Conservation (phyloP, 495 filamentous ascomycete genomes). For the Astrothelium macrocarpum region DNA sequence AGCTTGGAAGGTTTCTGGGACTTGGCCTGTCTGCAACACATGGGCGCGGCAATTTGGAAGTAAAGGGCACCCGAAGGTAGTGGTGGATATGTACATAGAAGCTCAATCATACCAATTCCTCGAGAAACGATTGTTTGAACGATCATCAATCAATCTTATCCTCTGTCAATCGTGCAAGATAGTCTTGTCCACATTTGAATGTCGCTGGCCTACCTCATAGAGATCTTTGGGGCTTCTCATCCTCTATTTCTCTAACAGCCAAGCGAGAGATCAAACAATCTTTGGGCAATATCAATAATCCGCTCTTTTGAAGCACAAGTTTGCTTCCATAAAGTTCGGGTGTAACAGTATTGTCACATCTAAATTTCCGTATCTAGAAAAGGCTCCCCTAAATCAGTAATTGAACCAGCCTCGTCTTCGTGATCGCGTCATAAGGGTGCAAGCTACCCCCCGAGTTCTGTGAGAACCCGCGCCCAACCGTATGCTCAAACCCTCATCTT, state of each 20-base stretch:
- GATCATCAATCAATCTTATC: not conserved
- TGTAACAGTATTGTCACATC: conserved; percentile 11
- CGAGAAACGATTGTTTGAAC: not conserved
- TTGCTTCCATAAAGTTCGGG: not conserved
- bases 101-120: not conserved
- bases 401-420: not conserved
- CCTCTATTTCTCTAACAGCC: conserved; percentile 7
- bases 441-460: too few species aligned
- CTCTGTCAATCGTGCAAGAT: not conserved
- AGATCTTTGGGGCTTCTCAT: conserved; percentile 2
- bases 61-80: not conserved
- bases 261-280: conserved; percentile 11
- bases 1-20: conserved; percentile 41
- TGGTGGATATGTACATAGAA: not conserved
- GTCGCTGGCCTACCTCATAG: conserved; percentile 6
- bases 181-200: not conserved
- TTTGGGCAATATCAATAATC: conserved; percentile 9
- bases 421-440: conserved; percentile 4
- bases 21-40: not conserved
- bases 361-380: not conserved
- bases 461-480: not conserved
- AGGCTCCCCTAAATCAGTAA: conserved; percentile 5
- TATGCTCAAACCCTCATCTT: not conserved
- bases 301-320: not conserved
- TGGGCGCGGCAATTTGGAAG: not conserved